phyloP scores from a whole-genome alignment of 192 early-diverging fungal species.

The Entomortierella lignicola region DNA sequence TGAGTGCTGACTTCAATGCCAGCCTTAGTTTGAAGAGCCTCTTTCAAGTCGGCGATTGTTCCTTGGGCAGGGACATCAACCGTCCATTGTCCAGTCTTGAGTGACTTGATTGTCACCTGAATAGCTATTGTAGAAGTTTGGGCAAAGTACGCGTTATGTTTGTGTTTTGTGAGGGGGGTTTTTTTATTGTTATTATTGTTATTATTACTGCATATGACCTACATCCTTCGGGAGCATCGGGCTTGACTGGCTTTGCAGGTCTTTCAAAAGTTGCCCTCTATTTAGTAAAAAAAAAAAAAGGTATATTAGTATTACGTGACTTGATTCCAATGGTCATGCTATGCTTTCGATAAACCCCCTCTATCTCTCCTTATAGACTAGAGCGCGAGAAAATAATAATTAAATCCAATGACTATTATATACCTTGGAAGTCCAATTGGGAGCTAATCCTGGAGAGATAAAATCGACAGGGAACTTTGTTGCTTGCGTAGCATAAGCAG shows the following conservation, averaged over 20 bases:
- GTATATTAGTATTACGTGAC: background rate
- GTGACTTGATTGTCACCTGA: slow-evolving; percentile 56
- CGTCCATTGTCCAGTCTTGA: slow-evolving; percentile 56
- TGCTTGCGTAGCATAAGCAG: slow-evolving; percentile 19
- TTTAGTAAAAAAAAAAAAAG: background rate
- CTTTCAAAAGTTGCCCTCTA: slow-evolving; percentile 46
- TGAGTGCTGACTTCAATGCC: slow-evolving; percentile 52
- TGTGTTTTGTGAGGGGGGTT: too few relatives aligned
- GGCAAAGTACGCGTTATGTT: too few relatives aligned
- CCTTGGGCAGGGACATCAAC: slow-evolving; percentile 50
- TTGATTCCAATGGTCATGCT: background rate
- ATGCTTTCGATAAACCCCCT: background rate
- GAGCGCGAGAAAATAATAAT: too few relatives aligned
- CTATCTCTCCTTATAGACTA: background rate
- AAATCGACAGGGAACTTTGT: slow-evolving; percentile 39
- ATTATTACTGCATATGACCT: background rate
- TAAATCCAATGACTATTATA: background rate
- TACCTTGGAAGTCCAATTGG: slow-evolving; percentile 55
- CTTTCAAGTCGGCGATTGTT: slow-evolving; percentile 55
- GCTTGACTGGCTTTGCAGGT: slow-evolving; percentile 29
- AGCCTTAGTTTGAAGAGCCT: slow-evolving; percentile 43
- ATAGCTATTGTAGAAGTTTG: slow-evolving; percentile 45
- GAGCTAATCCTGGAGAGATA: slow-evolving; percentile 32
- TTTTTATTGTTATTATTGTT: too few relatives aligned
- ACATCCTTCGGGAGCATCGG: slow-evolving; percentile 37